Percentiles rank a stretch among this genome's conserved stretches.
Conservation (phyloP, 352 stramenopile species). For the Phytophthora constricta region DNA sequence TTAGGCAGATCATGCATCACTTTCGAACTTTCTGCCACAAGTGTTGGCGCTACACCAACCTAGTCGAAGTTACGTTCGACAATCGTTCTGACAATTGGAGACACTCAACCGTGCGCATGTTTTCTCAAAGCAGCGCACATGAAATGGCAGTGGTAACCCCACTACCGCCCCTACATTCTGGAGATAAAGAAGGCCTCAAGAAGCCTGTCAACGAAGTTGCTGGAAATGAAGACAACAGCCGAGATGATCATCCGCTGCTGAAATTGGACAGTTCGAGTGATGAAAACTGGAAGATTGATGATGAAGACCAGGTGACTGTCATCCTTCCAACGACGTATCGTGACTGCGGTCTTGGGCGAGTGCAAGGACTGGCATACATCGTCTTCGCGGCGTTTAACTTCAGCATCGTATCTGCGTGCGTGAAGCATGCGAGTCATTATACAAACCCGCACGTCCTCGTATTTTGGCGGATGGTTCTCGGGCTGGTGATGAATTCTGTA, state of each 20-base stretch:
- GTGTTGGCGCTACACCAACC: background rate
- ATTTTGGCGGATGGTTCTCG: slow-evolving; percentile 63
- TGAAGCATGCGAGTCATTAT: slow-evolving; percentile 57
- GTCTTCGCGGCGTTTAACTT: slow-evolving; percentile 58
- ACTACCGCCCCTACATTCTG: background rate
- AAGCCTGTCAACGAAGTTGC: background rate
- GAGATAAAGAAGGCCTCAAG: background rate
- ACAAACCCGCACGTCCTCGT: slow-evolving; percentile 54
- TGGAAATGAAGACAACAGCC: background rate
- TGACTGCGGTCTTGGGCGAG: slow-evolving; percentile 18
- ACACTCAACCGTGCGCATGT: no score
- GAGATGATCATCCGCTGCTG: slow-evolving; percentile 26
- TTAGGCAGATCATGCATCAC: background rate
- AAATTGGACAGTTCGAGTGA: slow-evolving; percentile 2
- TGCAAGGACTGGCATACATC: slow-evolving; percentile 49
- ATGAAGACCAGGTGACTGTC: slow-evolving; percentile 9
- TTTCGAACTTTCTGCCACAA: background rate
- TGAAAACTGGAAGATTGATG: slow-evolving; percentile 10
- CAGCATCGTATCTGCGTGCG: slow-evolving; percentile 59
- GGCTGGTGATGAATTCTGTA: slow-evolving; percentile 54
- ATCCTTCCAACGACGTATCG: slow-evolving; percentile 9
- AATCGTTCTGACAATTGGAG: no score
- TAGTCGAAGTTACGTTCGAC: background rate
- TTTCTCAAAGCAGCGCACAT: background rate
- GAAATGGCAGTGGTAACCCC: background rate